Conservation (phyloP, 495 filamentous ascomycete species). For the Penicillium flavigenum region DNA sequence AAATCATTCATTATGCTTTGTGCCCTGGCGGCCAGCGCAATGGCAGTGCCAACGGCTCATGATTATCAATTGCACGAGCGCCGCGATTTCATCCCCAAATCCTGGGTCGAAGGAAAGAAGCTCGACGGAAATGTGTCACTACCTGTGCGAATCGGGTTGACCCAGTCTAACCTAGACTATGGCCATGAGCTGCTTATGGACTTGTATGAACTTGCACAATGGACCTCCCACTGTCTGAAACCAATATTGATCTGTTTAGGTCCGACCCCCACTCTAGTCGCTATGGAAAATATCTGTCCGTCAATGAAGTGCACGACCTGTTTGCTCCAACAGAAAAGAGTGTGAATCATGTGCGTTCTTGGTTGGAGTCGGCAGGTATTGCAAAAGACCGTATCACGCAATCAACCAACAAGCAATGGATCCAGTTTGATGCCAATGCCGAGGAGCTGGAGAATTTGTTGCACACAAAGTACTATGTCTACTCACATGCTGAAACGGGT, state of each 20-base stretch:
- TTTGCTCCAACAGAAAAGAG: constrained; percentile 48
- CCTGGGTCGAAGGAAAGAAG: constrained; percentile 34
- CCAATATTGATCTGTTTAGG: constrained; percentile 17
- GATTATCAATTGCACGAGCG: constrained; percentile 46
- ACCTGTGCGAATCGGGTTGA: constrained; percentile 56
- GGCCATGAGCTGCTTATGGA: constrained; percentile 57
- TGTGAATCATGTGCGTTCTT: constrained; percentile 45
- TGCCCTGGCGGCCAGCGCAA: constrained; percentile 23
- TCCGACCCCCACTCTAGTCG: constrained; percentile 46
- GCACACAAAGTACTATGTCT: constrained; percentile 57
- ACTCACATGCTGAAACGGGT: constrained; percentile 48
- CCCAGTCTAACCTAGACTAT: constrained; percentile 52
- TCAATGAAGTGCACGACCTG: constrained; percentile 49
- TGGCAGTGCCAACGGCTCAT: constrained; percentile 33
- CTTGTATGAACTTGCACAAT: constrained; percentile 33
- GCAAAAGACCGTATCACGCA: constrained; percentile 42
- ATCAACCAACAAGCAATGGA: constrained; percentile 52
- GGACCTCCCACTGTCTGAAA: not conserved
- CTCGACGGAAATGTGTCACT: constrained; percentile 37
- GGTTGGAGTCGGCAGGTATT: constrained; percentile 53
- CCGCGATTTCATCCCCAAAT: constrained; percentile 32
- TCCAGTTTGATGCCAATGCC: constrained; percentile 53
- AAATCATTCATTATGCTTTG: constrained; percentile 33
- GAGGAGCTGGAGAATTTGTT: constrained; percentile 55
- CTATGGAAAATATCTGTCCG: constrained; percentile 52